phyloP scores from a whole-genome alignment of 495 filamentous ascomycete genomes.

The Elaphomyces granulatus region DNA sequence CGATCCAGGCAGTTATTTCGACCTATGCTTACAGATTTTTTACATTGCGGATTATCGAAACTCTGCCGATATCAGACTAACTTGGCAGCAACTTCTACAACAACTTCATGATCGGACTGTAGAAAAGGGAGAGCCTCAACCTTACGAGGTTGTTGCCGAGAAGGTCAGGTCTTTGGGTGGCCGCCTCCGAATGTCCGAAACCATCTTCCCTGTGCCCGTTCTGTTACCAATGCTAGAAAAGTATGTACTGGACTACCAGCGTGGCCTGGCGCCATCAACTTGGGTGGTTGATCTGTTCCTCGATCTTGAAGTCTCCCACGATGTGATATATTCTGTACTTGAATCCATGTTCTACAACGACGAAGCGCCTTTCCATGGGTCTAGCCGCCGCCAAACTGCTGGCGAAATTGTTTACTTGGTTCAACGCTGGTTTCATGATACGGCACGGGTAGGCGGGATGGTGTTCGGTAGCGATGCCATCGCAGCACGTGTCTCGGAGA shows the following conservation, averaged over 20 bases:
- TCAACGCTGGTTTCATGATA: conserved; percentile 47
- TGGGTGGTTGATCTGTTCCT: conserved; percentile 80
- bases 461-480: conserved; percentile 40
- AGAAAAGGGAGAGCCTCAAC: conserved; percentile 36
- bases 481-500: conserved; percentile 32
- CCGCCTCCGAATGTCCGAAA: conserved; percentile 61
- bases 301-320: conserved; percentile 57
- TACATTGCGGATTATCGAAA: conserved; percentile 79
- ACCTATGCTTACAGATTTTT: conserved; percentile 84
- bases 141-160: conserved; percentile 67
- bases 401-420: conserved; percentile 48
- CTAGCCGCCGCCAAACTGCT: conserved; percentile 43
- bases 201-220: conserved; percentile 55
- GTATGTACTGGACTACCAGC: conserved; percentile 60
- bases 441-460: conserved; percentile 36
- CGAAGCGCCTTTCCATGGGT: conserved; percentile 65
- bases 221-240: conserved; percentile 61
- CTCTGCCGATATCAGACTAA: conserved; percentile 58
- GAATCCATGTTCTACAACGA: conserved; percentile 75
- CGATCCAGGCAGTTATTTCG: conserved; percentile 77
- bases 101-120: conserved; percentile 50
- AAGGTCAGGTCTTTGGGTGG: conserved; percentile 62
- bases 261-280: conserved; percentile 46
- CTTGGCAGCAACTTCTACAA: conserved; percentile 73
- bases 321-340: conserved; percentile 59